Conservation (phyloP, 2,329 filamentous ascomycete species). For the Colletotrichum sansevieriae region DNA sequence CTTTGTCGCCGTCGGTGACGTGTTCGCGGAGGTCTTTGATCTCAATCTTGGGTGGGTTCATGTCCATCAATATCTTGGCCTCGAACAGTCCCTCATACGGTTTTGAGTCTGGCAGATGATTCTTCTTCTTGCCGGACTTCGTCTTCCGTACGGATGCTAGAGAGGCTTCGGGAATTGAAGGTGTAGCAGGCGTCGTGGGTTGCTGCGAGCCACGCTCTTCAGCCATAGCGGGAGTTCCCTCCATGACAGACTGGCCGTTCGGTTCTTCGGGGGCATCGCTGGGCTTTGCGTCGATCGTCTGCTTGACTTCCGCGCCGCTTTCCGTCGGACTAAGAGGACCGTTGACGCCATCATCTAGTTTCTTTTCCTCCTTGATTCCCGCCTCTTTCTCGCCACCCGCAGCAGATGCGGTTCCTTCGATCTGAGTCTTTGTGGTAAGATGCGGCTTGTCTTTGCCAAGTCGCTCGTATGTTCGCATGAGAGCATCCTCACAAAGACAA, state of each 20-base stretch:
- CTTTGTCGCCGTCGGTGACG: conserved; percentile 62
- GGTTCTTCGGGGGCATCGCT: conserved; percentile 57
- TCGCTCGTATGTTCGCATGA: conserved; percentile 63
- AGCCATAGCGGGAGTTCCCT: conserved; percentile 42
- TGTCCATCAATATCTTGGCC: conserved; percentile 61
- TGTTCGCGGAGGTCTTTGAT: conserved; percentile 64
- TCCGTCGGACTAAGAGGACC: conserved; percentile 65
- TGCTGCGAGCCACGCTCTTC: conserved; percentile 43
- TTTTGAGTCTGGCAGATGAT: conserved; percentile 54
- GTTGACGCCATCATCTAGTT: conserved; percentile 34
- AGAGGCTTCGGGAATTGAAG: conserved; percentile 19
- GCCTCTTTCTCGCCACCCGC: conserved; percentile 54
- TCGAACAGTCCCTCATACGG: conserved; percentile 67
- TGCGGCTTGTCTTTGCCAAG: conserved; percentile 66
- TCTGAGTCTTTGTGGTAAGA: conserved; percentile 49
- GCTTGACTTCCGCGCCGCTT: conserved; percentile 62
- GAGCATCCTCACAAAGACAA: conserved; percentile 69
- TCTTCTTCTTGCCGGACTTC: conserved; percentile 49
- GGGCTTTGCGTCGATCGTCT: conserved; percentile 66
- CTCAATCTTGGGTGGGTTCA: conserved; percentile 62
- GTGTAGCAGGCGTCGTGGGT: conserved; percentile 41
- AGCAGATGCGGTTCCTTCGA: conserved; percentile 23
- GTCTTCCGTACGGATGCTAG: conserved; percentile 44
- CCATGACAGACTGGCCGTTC: conserved; percentile 52
- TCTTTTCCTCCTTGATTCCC: conserved; percentile 44